Evolutionary conservation across 2,329 filamentous ascomycete species (phyloP), one percentile per base, ranked within the genome.

Genomic region (Venturia aucupariae): DNA sequence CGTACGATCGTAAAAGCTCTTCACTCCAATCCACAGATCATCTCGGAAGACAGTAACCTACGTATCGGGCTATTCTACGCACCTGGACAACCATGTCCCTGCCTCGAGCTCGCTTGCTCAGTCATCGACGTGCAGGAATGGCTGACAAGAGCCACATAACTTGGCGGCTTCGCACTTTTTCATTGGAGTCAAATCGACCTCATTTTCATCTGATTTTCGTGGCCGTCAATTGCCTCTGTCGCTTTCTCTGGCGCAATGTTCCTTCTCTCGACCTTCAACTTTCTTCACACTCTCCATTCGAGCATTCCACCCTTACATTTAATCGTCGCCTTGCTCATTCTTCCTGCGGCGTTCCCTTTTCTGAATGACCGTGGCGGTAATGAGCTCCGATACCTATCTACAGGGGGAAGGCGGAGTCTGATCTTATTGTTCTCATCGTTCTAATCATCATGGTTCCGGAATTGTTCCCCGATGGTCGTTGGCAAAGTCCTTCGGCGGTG

Each of bases 401-500:
- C 24, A 48, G 44, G 44, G 17, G 7, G 39, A 41, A 17, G 39
- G 39, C 39, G 35, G 5, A 38, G 35, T 38, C 1, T 38, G 35
- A 6, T 38, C 35, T 41, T 13, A 17, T 41, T 17, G 11, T 41
- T 15, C 39, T 15, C 4, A 41, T 48, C 44, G 24, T 22, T 48
- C 19, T 7, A 22, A 48, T 24, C 44, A 48, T 24, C 19, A 48
- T 48, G 44, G 22, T 7, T 11, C 44, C 8, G 22, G 44, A 64
- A 22, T n/a, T 64, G n/a, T 64, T 64, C 60, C 62, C 62, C 22
- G 27, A 59, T 59, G 46, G 62, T 30, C 44, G 38, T 17, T 64
- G 62, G 62, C 61, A 44, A n/a, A 41, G 22, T 38, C 46, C 62
- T 11, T 39, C 39, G 17, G 41, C 27, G 4, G 41, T 27, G 24